These are phyloP conservation scores for Thelephora terrestris DNA, from an alignment of 1,284 basidiomycete species.

Conservation along the genomic window DNA sequence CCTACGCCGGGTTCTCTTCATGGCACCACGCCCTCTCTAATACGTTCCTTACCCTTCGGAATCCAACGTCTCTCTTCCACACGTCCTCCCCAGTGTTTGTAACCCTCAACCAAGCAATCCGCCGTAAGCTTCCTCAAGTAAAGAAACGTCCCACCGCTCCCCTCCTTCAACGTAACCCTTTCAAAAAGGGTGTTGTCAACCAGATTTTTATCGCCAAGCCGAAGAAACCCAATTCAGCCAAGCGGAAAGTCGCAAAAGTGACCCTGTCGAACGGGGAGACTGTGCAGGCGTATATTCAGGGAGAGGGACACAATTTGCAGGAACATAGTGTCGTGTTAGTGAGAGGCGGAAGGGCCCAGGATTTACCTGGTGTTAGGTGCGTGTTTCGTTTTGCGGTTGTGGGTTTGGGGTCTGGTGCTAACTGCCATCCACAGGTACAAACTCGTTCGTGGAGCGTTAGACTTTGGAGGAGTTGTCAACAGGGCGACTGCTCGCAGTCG, in stretches of 20 bases:
- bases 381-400: constrained; percentile 20
- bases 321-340: constrained; percentile 95
- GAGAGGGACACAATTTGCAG: constrained; percentile 97
- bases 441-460: constrained; percentile 86
- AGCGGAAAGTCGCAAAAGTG: constrained; percentile 93
- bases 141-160: constrained; percentile 57
- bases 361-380: constrained; percentile 93
- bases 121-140: constrained; percentile 44
- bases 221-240: constrained; percentile 98
- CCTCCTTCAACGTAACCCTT: constrained; percentile 67
- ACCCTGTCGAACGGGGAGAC: constrained; percentile 88
- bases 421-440: constrained; percentile 64
- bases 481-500: constrained; percentile 78
- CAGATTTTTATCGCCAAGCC: constrained; percentile 82
- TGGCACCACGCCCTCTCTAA: constrained; percentile 8
- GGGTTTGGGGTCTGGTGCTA: constrained; percentile 2
- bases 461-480: constrained; percentile 87
- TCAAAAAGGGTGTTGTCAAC: constrained; percentile 85
- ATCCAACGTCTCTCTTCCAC: constrained; percentile 49
- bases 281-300: constrained; percentile 91
- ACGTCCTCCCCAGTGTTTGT: constrained; percentile 43
- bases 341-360: constrained; percentile 91
- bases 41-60: constrained; percentile 9
- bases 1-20: constrained; percentile 16
- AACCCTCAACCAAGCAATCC: constrained; percentile 80